These are phyloP conservation scores for Piper betle DNA, from an alignment of 164 flowering plant species.

Conservation along the genomic window DNA sequence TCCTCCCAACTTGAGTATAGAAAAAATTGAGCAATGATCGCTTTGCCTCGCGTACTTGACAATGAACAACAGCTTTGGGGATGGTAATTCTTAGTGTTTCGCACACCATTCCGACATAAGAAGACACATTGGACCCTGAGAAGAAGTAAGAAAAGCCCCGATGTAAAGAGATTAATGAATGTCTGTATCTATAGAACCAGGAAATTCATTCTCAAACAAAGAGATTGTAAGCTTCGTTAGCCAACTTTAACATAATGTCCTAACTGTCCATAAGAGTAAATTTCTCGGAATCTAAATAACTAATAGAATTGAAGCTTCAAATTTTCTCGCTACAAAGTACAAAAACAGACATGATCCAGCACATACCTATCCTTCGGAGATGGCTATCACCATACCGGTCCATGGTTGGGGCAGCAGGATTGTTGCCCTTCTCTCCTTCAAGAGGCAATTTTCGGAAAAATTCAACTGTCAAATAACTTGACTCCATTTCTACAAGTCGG, in stretches of 20 bases:
- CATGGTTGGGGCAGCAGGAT: constrained; percentile 28
- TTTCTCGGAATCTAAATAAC: background rate
- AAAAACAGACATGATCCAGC: background rate
- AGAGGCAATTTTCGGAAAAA: constrained; percentile 70
- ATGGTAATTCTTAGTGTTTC: constrained; percentile 67
- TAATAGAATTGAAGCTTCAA: background rate
- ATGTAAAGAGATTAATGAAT: background rate
- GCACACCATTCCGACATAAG: constrained; percentile 70
- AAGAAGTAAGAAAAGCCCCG: constrained; percentile 2
- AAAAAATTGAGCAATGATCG: constrained; percentile 60
- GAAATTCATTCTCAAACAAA: too few species aligned
- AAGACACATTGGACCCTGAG: constrained; percentile 44
- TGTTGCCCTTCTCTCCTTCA: constrained; percentile 52
- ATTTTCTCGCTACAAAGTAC: background rate
- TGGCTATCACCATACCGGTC: constrained; percentile 65
- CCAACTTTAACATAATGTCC: too few species aligned
- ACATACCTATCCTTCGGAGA: constrained; percentile 63
- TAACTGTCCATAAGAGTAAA: too few species aligned
- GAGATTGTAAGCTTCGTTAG: too few species aligned
- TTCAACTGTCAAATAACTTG: constrained; percentile 82
- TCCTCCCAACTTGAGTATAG: constrained; percentile 71
- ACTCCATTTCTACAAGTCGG: constrained; percentile 88
- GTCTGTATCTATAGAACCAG: background rate
- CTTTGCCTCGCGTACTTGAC: constrained; percentile 91
- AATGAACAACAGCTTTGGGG: constrained; percentile 90